Evolutionary conservation across 352 stramenopile genomes (phyloP), one percentile per base, ranked within the genome.

Genomic region (Bremia lactucae): DNA sequence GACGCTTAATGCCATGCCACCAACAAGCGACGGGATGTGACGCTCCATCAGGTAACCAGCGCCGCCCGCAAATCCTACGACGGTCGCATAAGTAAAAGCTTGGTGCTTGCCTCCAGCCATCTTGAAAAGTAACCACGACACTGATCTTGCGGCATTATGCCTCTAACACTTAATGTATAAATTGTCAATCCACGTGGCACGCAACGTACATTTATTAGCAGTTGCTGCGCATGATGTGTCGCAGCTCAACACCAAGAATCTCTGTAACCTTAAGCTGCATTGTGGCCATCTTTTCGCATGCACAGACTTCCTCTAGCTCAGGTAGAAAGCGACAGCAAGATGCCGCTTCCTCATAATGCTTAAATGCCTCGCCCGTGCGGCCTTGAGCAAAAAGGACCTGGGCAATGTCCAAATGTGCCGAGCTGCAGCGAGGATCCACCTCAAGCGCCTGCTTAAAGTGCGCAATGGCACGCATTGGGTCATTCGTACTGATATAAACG

Each of bases 301-400:
- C 61, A 16, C 77, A 91, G 21, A 84, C 76, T 40, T 89, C 79
- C 38, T 92, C 79, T 11, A 89, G 71, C 51, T 89, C 79, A 13
- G 79, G 77, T 33, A 92, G 38, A 61, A 88, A 89, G 15, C 79
- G 79, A 39, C 79, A 92, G 54, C 72, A 86, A 13, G 59, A 66
- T 9, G 72, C 68, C 6, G 79, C 77, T 14, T 55, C 26, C 21
- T 86, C 72, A 52, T 89, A 92, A 43, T 92, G 79, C 41, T 59
- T 49, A 42, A 89, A 84, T 13, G 79, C 76, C 33, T 89, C 72
- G 22, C 42, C 36, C 21, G 76, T 82, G 22, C 67, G 70, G 16
- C 79, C 79, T 46, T 92, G 79, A 13, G 79, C 79, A 36, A 92
- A 92, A 6, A 89, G 65, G 42, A 92, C 79, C 38, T 92, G 79